A percentile compares a stretch with the other conserved stretches of the same genome.
Conservation (phyloP, 495 filamentous ascomycete species). For the Neurospora sp. region DNA sequence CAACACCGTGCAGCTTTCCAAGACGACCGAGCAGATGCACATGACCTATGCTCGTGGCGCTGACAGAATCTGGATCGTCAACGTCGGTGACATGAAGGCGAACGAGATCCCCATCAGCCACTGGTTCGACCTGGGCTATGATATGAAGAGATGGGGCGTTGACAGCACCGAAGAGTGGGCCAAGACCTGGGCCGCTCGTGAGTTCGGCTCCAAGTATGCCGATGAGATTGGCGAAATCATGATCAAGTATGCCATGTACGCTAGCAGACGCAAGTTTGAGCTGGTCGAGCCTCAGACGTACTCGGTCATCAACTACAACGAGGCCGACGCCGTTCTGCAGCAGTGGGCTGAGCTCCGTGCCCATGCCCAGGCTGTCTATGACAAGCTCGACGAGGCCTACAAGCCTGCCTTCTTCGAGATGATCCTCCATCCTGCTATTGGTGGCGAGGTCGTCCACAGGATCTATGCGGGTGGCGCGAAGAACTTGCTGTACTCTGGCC, state of each 20-base stretch:
- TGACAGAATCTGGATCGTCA: constrained; percentile 64
- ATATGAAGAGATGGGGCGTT: constrained; percentile 44
- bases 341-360: constrained; percentile 50
- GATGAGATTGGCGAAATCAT: constrained; percentile 44
- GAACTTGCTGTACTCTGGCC: constrained; percentile 53
- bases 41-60: constrained; percentile 52
- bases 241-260: constrained; percentile 52
- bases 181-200: constrained; percentile 45
- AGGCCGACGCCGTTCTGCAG: constrained; percentile 54
- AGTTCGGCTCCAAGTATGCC: constrained; percentile 46
- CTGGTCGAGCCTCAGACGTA: constrained; percentile 54
- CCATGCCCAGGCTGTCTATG: constrained; percentile 46
- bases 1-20: constrained; percentile 56
- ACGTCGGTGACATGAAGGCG: constrained; percentile 65
- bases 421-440: constrained; percentile 56
- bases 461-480: constrained; percentile 51
- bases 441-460: constrained; percentile 49
- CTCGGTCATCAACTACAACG: constrained; percentile 59
- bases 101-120: constrained; percentile 60
- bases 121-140: constrained; percentile 59
- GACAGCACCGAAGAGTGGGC: constrained; percentile 49
- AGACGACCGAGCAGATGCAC: constrained; percentile 56
- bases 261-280: constrained; percentile 59
- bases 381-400: constrained; percentile 34
- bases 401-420: constrained; percentile 60